Conservation (phyloP, 2,329 filamentous ascomycete genomes). For the Curvularia spicifera region DNA sequence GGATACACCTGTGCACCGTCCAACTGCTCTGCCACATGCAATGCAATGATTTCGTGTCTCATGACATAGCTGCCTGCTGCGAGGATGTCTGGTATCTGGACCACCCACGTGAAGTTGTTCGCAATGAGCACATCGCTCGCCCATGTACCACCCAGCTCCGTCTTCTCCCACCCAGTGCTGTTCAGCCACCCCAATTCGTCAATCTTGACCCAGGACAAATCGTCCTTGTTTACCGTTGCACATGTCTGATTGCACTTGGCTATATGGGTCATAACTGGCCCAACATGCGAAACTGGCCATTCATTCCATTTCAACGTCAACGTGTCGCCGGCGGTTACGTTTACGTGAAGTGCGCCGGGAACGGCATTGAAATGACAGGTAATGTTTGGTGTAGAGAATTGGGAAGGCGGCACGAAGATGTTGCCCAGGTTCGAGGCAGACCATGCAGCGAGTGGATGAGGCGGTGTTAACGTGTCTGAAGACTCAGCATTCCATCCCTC, state of each 20-base stretch:
- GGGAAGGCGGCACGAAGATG: slow-evolving; percentile 29
- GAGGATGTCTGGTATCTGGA: slow-evolving; percentile 54
- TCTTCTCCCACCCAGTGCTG: slow-evolving; percentile 23
- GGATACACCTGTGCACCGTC: slow-evolving; percentile 60
- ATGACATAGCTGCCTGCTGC: slow-evolving; percentile 58
- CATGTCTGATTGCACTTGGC: slow-evolving; percentile 34
- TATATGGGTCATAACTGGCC: slow-evolving; percentile 44
- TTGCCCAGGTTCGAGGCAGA: slow-evolving; percentile 35
- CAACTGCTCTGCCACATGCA: slow-evolving; percentile 52
- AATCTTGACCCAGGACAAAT: slow-evolving; percentile 44
- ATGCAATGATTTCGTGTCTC: slow-evolving; percentile 59
- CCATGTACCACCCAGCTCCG: slow-evolving; percentile 38
- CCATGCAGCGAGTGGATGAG: slow-evolving; percentile 31
- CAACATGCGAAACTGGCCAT: slow-evolving; percentile 44
- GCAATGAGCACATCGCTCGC: slow-evolving; percentile 41
- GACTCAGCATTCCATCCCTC: slow-evolving; percentile 34
- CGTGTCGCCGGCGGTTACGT: slow-evolving; percentile 62
- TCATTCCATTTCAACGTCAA: slow-evolving; percentile 61
- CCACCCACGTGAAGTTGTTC: slow-evolving; percentile 55
- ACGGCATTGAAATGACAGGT: slow-evolving; percentile 65
- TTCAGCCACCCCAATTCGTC: slow-evolving; percentile 38
- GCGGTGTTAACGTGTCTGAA: slow-evolving; percentile 7
- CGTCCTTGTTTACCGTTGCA: slow-evolving; percentile 28
- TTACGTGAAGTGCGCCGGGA: slow-evolving; percentile 57
- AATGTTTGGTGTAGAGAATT: slow-evolving; percentile 49